phyloP scores from a whole-genome alignment of 768 basidiomycete genomes.

The Xerocomellus chrysenteron region DNA sequence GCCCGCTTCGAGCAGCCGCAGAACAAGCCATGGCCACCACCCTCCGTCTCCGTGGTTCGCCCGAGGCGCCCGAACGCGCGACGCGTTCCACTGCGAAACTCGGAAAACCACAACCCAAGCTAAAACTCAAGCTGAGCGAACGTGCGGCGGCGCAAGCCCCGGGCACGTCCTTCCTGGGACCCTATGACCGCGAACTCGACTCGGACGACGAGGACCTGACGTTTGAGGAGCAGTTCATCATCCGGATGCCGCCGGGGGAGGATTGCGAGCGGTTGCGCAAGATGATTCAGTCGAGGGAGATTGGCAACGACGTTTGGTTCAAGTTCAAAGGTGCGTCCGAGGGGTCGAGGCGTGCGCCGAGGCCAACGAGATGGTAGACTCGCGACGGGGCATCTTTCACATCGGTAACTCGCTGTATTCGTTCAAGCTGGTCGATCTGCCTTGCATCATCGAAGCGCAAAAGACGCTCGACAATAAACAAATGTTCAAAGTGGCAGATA shows the following conservation, averaged over 20 bases:
- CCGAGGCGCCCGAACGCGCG: slow-evolving; percentile 43
- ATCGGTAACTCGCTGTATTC: slow-evolving; percentile 78
- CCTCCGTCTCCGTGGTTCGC: slow-evolving; percentile 31
- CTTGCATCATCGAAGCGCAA: slow-evolving; percentile 91
- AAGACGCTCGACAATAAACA: slow-evolving; percentile 96
- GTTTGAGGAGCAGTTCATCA: slow-evolving; percentile 96
- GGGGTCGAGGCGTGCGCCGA: neutral
- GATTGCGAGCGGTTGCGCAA: slow-evolving; percentile 78
- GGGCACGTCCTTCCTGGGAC: slow-evolving; percentile 85
- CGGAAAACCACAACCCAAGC: slow-evolving; percentile 62
- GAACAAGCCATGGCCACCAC: slow-evolving; percentile 38
- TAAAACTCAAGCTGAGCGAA: slow-evolving; percentile 86
- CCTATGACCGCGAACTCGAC: slow-evolving; percentile 92
- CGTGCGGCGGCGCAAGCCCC: slow-evolving; percentile 78
- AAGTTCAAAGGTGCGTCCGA: slow-evolving; percentile 82
- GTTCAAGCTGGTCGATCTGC: slow-evolving; percentile 94
- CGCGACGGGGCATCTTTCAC: slow-evolving; percentile 87
- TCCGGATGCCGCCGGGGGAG: slow-evolving; percentile 83
- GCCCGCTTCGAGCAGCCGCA: slow-evolving; percentile 33
- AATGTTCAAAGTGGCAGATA: slow-evolving; percentile 98
- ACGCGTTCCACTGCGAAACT: slow-evolving; percentile 55
- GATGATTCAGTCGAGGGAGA: slow-evolving; percentile 76
- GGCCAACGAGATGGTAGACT: slow-evolving; percentile 53
- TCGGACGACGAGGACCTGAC: slow-evolving; percentile 92
- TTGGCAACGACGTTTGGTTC: slow-evolving; percentile 89